Evolutionary conservation across 1,139 yeast species (phyloP), one percentile per base, ranked within the genome.

Genomic region (Hanseniaspora gamundiae): DNA sequence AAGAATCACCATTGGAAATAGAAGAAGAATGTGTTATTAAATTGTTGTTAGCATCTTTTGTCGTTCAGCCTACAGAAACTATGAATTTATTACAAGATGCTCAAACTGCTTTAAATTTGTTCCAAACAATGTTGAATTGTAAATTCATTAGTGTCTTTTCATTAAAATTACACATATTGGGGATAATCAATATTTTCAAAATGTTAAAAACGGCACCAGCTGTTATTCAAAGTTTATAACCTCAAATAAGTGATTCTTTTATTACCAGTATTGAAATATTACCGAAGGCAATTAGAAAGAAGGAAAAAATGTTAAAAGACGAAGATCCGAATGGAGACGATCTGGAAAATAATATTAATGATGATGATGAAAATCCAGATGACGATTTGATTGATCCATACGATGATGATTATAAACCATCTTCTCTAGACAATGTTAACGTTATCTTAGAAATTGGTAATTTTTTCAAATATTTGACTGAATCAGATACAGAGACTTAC

Each of bases 361-460:
- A 66, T 22, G 69, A 61, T 13, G 67, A 63, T 16, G 73, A 63
- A 14, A 68, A 58, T 4, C 69, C 62, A 8, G 69, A 63, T 14
- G 68, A 63, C 20, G 68, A 64, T 35, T 73, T 67, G 41, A 70
- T 69, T 41, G 76, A 70, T 45, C 70, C 70, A 46, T 67, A 71
- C 36, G 68, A 57, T 62, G 76, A 60, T 53, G 87, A 93, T 6
- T 73, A 83, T 54, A 76, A 80, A 30, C 78, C 79, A 44, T 80
- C 88, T 2, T 82, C 94, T 2, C 66, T 91, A 51, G 96, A 88
- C 57, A 66, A 69, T 39, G 62, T 87, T 33, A 80, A 87, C 55
- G 73, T 82, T 8, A 78, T 75, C 59, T 57, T 62, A 29, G 70
- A 69, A n/a, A 70, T 79, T 19, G 53, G 51, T 44, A 35, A 45